These are phyloP conservation scores for Russula brevipes DNA, from an alignment of 768 basidiomycete genomes.

Conservation along the genomic window DNA sequence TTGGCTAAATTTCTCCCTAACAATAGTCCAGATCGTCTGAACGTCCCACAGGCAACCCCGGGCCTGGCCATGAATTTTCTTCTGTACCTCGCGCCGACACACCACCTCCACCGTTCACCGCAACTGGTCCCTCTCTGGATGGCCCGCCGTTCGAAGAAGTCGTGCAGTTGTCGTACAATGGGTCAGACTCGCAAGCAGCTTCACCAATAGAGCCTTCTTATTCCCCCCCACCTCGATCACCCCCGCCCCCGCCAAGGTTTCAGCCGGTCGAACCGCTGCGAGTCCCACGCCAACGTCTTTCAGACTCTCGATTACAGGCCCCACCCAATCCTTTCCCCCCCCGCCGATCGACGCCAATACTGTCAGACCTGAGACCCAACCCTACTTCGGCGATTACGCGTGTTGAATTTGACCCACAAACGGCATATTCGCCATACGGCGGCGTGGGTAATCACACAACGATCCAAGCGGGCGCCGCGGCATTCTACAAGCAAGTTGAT, in stretches of 20 bases:
- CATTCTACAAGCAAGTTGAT: constrained; percentile 53
- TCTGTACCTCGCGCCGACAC: constrained; percentile 16
- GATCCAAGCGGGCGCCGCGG: constrained; percentile 31
- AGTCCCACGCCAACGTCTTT: neutral
- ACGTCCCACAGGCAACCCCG: neutral
- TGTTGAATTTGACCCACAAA: constrained; percentile 41
- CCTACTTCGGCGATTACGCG: constrained; percentile 7
- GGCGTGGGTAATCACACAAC: constrained; percentile 12
- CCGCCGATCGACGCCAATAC: neutral
- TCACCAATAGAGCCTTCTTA: constrained; percentile 26
- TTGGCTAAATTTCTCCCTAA: neutral
- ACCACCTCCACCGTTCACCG: constrained; percentile 40
- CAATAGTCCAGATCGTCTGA: neutral
- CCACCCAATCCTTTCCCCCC: neutral
- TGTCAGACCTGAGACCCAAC: neutral
- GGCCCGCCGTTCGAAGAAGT: constrained; percentile 37
- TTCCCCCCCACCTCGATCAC: neutral
- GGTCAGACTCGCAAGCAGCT: constrained; percentile 25
- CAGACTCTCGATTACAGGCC: neutral
- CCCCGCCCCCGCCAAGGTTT: neutral
- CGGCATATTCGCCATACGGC: constrained; percentile 40
- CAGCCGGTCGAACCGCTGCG: constrained; percentile 4
- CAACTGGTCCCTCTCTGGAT: constrained; percentile 36
- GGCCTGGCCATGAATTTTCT: neutral
- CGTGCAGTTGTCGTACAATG: constrained; percentile 25